phyloP scores from a whole-genome alignment of 148 eudicot species.

The Rhododendron kiyosumense region DNA sequence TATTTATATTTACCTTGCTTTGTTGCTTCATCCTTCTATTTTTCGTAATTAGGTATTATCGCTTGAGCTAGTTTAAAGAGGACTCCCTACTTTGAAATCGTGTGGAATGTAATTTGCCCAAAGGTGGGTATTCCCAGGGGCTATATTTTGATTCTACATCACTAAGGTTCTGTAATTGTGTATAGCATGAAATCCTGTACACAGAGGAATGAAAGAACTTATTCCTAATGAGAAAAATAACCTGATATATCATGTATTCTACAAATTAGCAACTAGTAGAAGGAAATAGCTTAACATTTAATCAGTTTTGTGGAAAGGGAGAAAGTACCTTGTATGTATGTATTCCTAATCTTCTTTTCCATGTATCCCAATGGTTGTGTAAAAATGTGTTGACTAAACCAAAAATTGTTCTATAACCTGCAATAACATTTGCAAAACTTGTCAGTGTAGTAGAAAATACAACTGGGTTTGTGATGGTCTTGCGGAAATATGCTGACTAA shows the following conservation, averaged over 20 bases:
- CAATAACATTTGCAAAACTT: slow-evolving; percentile 6
- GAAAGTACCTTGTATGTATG: slow-evolving; percentile 89
- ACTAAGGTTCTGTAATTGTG: neutral
- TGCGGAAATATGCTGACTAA: neutral
- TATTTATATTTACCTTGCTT: neutral
- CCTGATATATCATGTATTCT: neutral
- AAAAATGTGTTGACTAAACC: slow-evolving; percentile 90
- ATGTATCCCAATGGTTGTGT: slow-evolving; percentile 79
- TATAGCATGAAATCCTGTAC: neutral
- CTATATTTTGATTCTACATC: neutral
- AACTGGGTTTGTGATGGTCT: neutral
- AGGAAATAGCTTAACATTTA: neutral
- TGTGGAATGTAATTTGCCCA: neutral
- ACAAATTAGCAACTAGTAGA: neutral
- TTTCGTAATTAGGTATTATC: neutral
- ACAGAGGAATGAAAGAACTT: neutral
- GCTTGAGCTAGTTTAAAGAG: neutral
- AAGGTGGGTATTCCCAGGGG: neutral
- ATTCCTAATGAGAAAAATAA: neutral
- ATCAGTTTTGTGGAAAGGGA: neutral
- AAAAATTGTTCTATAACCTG: slow-evolving; percentile 99
- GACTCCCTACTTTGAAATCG: neutral
- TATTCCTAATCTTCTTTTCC: slow-evolving; percentile 82
- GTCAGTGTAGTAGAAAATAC: neutral
- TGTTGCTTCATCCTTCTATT: neutral